phyloP scores from a whole-genome alignment of 2,329 filamentous ascomycete species.

The Neophaeococcomyces aloes region DNA sequence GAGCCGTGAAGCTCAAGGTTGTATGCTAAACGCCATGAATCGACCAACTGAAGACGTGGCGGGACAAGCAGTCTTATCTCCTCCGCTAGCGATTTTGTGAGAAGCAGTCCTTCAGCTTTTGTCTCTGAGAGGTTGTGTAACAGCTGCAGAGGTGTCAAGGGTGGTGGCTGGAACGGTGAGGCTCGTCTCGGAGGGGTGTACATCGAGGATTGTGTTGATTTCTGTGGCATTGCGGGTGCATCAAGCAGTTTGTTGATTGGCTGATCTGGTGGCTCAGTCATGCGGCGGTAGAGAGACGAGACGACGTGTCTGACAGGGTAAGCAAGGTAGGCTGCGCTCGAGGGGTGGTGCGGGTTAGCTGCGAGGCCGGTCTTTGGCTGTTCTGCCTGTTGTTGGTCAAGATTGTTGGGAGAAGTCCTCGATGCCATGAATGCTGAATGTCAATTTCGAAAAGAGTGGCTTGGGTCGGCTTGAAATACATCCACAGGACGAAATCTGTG shows the following conservation, averaged over 20 bases:
- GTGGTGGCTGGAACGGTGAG: constrained; percentile 78
- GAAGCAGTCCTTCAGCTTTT: constrained; percentile 44
- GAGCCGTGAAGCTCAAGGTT: constrained; percentile 87
- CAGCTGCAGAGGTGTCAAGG: constrained; percentile 69
- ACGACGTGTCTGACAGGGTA: constrained; percentile 44
- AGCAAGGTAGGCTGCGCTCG: constrained; percentile 37
- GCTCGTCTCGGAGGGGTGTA: constrained; percentile 52
- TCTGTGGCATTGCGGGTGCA: constrained; percentile 17
- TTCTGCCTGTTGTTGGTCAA: constrained; percentile 6
- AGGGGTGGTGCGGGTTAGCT: constrained; percentile 25
- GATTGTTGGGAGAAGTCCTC: constrained; percentile 4
- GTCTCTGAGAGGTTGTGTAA: constrained; percentile 43
- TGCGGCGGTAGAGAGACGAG: constrained; percentile 57
- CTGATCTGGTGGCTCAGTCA: constrained; percentile 37
- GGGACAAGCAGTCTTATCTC: constrained; percentile 87
- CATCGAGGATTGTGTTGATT: constrained; percentile 33
- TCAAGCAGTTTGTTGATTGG: constrained; percentile 21
- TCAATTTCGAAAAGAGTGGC: background rate
- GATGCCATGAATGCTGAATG: constrained; percentile 12
- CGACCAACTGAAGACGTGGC: constrained; percentile 72
- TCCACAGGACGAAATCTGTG: background rate
- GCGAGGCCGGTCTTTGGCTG: constrained; percentile 14
- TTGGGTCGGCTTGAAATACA: background rate
- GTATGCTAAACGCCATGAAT: constrained; percentile 78
- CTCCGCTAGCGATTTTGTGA: constrained; percentile 68